Percentiles rank a stretch among this genome's conserved stretches.
Conservation (phyloP, 2,329 filamentous ascomycete genomes). For the Biscogniauxia mediterranea region DNA sequence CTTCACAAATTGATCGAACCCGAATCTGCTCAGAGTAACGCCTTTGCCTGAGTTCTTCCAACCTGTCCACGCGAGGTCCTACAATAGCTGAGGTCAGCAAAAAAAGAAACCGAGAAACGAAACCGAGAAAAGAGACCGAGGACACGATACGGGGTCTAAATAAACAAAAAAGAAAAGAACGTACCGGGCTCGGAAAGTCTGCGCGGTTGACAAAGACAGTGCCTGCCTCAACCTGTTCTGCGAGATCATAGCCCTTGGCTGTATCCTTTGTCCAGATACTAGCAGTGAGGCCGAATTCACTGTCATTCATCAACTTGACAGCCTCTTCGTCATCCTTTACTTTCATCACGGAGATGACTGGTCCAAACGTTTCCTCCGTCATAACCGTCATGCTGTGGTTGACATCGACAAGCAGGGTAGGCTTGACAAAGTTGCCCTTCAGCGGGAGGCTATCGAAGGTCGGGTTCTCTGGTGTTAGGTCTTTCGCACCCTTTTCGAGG, state of each 20-base stretch:
- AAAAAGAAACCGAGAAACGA: slow-evolving; percentile 5
- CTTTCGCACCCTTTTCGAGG: slow-evolving; percentile 75
- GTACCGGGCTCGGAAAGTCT: slow-evolving; percentile 87
- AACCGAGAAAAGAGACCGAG: slow-evolving; percentile 6
- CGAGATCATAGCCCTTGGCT: slow-evolving; percentile 69
- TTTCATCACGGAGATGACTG: slow-evolving; percentile 86
- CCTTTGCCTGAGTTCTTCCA: slow-evolving; percentile 98
- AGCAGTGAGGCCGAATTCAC: slow-evolving; percentile 90
- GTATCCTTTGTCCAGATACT: slow-evolving; percentile 96
- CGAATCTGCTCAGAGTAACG: slow-evolving; percentile 82
- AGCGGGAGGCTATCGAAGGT: slow-evolving; percentile 69
- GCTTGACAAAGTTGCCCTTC: slow-evolving; percentile 86
- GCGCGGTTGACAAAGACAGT: slow-evolving; percentile 96
- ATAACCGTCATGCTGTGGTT: slow-evolving; percentile 84
- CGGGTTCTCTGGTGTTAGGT: slow-evolving; percentile 79
- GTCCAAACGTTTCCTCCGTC: slow-evolving; percentile 93
- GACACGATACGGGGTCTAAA: background rate
- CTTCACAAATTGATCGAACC: slow-evolving; percentile 94
- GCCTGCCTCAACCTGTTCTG: slow-evolving; percentile 81
- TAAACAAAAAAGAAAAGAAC: slow-evolving; percentile 39
- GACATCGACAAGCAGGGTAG: slow-evolving; percentile 76
- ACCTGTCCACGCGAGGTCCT: slow-evolving; percentile 95
- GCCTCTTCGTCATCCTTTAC: slow-evolving; percentile 81
- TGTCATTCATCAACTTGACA: slow-evolving; percentile 86
- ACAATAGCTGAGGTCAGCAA: slow-evolving; percentile 21